Evolutionary conservation across 768 basidiomycete genomes (phyloP), one percentile per base, ranked within the genome.

Genomic region (Termitomyces sp.): DNA sequence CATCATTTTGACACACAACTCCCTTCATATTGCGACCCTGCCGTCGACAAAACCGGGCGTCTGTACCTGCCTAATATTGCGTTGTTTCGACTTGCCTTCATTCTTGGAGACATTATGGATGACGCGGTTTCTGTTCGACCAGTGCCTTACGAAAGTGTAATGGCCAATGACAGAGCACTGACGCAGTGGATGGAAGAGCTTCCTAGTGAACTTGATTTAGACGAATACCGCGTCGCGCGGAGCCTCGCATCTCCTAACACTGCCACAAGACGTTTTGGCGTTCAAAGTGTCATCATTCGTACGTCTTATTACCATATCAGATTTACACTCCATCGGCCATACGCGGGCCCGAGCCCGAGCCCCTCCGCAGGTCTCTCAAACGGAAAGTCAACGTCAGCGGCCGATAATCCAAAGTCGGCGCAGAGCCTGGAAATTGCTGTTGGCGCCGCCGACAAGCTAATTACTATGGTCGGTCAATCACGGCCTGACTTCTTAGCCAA

Each of bases 81-180:
- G 3, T 77, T 90, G 29, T 89, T 91, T 71, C 78, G 83, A 29
- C 74, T 92, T n/a, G 87, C 88, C 9, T 86, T 84, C 63, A 84
- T 90, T 56, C 78, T 92, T 8, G 89, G 91, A 8, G 88, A 91
- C 65, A 89, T 93, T 71, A 87, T 92, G 84, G 87, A 92, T 67
- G 86, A 88, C 60, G 89, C 89, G 3, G 83, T 90, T 5, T 92
- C 88, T 44, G 81, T 90, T 59, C 84, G 86, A n/a, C 74, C 85
- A n/a, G 88, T 92, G 16, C 77, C 86, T 4, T 91, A 92, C 64
- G 84, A 90, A 51, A 82, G 81, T 41, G 80, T 92, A 20, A 79
- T 82, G 67, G 80, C 83, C 1, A 87, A 89, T 64, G 92, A 93
- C 68, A 80, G 82, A 39, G 82, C 83, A 2, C 72, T 93, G 48